Evolutionary conservation across 2,329 filamentous ascomycete genomes (phyloP).

Genomic region (Arthroderma sp.): DNA sequence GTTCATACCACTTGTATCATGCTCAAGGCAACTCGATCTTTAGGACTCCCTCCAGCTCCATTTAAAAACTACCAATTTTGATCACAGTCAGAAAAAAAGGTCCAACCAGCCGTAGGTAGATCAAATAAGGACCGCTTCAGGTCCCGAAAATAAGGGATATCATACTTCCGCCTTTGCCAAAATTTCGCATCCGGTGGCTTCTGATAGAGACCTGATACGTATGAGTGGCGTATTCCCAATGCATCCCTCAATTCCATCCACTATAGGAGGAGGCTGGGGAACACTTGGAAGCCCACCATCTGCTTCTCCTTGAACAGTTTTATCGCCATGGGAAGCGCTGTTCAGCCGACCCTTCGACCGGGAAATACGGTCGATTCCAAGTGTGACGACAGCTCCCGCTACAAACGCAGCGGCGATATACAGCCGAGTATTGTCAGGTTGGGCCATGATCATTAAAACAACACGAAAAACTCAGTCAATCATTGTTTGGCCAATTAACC

Average conservation of each 20-base stretch:
- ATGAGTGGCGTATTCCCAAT: slow-evolving; percentile 91
- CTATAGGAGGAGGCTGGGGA: slow-evolving; percentile 35
- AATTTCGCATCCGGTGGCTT: slow-evolving; percentile 77
- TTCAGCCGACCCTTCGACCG: no score
- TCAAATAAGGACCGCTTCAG: background rate
- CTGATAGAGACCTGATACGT: slow-evolving; percentile 69
- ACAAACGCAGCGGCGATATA: slow-evolving; percentile 60
- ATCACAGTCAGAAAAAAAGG: background rate
- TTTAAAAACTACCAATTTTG: slow-evolving; percentile 56
- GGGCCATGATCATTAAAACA: slow-evolving; percentile 14
- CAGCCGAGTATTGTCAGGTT: slow-evolving; percentile 15
- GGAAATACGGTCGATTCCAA: slow-evolving; percentile 50
- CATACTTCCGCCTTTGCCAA: slow-evolving; percentile 74
- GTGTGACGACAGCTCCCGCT: slow-evolving; percentile 58
- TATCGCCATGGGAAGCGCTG: no score
- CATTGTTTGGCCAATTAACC: no score
- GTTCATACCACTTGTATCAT: slow-evolving; percentile 55
- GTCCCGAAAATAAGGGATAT: background rate
- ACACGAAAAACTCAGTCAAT: no score
- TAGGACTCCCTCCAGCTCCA: slow-evolving; percentile 83
- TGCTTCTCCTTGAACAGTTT: no score
- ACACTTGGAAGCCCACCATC: no score
- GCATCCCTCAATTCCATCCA: slow-evolving; percentile 73
- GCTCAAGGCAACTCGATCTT: slow-evolving; percentile 83
- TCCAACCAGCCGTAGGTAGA: background rate